Base-by-base conservation (phyloP, 2,329 filamentous ascomycete species). In the Pseudocercospora eumusae region DNA sequence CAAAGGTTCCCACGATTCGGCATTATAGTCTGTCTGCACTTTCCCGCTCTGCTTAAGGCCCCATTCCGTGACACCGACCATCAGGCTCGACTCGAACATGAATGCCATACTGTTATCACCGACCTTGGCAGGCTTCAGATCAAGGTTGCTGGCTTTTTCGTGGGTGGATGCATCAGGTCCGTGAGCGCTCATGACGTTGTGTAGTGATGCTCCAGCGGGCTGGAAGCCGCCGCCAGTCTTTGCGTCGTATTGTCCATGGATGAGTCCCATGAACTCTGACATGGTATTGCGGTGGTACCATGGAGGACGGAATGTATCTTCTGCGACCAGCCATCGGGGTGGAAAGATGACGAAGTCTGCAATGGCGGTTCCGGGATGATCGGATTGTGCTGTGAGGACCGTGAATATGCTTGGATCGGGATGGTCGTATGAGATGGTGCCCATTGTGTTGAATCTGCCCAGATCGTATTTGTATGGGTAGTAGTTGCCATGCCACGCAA, bases 271-370 rank as follows among this genome's bases (percentile, higher is more conserved):
- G 76, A 87, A 87, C 73, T 88, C 86, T 61, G 81, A 83, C 79
- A 87, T 87, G 13, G 84, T 86, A 78, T 88, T 88, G 69, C 86
- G 82, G 76, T 90, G 88, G 77, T 88, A 90, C 81, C 87, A 91
- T 0, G 88, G 88, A 23, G 87, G 86, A 5, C 88, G 83, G 80
- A 90, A 90, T 0, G 88, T 90, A 71, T 88, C 81, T 69, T 88
- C 86, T 1, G 82, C 84, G 0, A 89, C 86, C 33, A 89, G 82
- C 88, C 88, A 91, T 56, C 88, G 82, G 1, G 88, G 87, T 9
- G 87, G 87, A 77, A 91, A 90, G 74, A 89, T 86, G 69, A 90
- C 86, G 68, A 91, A 90, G 77, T 91, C 88, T 6, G 86, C 87
- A 2, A 88, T 77, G 0, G 84, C 80, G 0, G 83, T 83, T 8